Base-by-base conservation (phyloP, 108 stramenopile genomes). In the Chaetoceros tenuissimus region DNA sequence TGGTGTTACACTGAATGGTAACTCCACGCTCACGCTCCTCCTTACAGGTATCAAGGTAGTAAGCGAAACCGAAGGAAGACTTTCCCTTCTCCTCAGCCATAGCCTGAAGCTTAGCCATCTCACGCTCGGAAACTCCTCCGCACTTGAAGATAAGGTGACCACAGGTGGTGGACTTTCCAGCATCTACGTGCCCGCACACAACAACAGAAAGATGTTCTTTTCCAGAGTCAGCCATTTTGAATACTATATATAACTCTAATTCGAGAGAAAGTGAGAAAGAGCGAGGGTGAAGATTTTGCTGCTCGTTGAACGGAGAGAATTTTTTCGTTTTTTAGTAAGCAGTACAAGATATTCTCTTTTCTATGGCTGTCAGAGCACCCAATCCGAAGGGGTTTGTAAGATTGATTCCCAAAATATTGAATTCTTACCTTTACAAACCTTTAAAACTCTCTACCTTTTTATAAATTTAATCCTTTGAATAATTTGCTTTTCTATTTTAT, bases 11-110 rank as follows among this genome's bases (percentile, higher is more conserved):
- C 60, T 81, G 75, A 48, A 81, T 81, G 59, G 80, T 81, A 24
- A 81, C 70, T 28, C 80, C 80, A 62, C 80, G 80, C 45, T 81
- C 75, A 55, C 80, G 80, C 48, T 81, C 80, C 59, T 81, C 80
- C 76, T 81, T 81, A 56, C 67, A 67, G 66, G 75, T 77, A 53
- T 81, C 80, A 24, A 81, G 69, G 73, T 69, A 81, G 73, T 81
- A 81, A 20, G 80, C 80, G 73, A 77, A 81, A 13, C 80, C 80
- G 70, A 81, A 81, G 44, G 75, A 77, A 40, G 75, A 60, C 70
- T 81, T 81, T 27, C 80, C 80, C 70, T 75, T 74, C 76, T 81
- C 80, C 31, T 74, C 73, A 46, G 80, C 80, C 28, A 46, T 51
- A 20, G 63, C 66, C 59, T 77, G 75, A 24, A 81, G 76, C 73